These are phyloP conservation scores for Lodderomyces jiufengensis DNA, from an alignment of 1,139 yeast species.

Conservation along the genomic window DNA sequence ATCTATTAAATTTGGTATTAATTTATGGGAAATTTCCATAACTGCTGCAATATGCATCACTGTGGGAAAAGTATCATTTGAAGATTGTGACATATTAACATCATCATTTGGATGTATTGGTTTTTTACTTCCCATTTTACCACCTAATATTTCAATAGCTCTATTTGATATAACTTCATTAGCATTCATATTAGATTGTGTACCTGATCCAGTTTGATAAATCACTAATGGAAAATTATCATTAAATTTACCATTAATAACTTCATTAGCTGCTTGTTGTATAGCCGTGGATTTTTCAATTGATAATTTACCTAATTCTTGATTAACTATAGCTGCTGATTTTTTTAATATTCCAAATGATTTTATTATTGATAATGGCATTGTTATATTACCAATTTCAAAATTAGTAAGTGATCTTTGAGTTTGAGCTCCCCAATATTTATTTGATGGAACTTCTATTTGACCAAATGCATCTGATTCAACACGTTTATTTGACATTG, in stretches of 20 bases:
- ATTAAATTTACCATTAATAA: constrained; percentile 74
- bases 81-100: constrained; percentile 91
- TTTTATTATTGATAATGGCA: constrained; percentile 79
- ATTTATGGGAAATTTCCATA: constrained; percentile 63
- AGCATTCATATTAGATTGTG: constrained; percentile 95
- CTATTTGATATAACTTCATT: constrained; percentile 93
- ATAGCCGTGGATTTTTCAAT: constrained; percentile 74
- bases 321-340: constrained; percentile 86
- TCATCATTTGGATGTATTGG: constrained; percentile 97
- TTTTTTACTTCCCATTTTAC: constrained; percentile 74
- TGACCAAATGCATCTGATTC: constrained; percentile 93
- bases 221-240: constrained; percentile 94
- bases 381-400: constrained; percentile 81
- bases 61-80: constrained; percentile 94
- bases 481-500: constrained; percentile 34
- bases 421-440: constrained; percentile 95
- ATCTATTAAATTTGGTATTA: constrained; percentile 68
- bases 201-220: constrained; percentile 95
- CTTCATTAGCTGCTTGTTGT: constrained; percentile 86
- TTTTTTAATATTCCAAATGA: constrained; percentile 89
- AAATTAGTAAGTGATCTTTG: constrained; percentile 84
- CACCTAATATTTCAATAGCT: constrained; percentile 88
- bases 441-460: constrained; percentile 72
- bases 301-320: constrained; percentile 67
- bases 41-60: constrained; percentile 98